These are phyloP conservation scores for Myriosclerotinia curreyana DNA, from an alignment of 2,329 filamentous ascomycete genomes.

Conservation along the genomic window DNA sequence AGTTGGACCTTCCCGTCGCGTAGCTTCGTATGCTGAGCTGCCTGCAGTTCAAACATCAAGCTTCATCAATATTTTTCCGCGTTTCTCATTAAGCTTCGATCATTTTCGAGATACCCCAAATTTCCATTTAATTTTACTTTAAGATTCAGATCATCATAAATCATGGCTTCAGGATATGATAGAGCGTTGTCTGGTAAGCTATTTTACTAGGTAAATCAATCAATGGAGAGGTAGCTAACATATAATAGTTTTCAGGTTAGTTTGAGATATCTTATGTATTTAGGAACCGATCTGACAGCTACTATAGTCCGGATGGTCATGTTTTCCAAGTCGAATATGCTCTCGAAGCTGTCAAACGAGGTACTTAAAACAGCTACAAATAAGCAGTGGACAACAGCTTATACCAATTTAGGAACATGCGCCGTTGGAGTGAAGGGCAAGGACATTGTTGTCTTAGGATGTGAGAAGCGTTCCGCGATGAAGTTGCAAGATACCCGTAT, in stretches of 20 bases:
- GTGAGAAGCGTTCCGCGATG: conserved; percentile 98
- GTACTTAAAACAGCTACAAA: conserved; percentile 47
- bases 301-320: conserved; percentile 87
- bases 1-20: conserved; percentile 23
- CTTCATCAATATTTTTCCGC: conserved; percentile 24
- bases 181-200: conserved; percentile 93
- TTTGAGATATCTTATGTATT: conserved; percentile 9
- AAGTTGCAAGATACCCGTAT: conserved; percentile 99
- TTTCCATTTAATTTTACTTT: conserved; percentile 21
- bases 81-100: conserved; percentile 22
- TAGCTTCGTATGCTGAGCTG: conserved; percentile 36
- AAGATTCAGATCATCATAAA: conserved; percentile 37
- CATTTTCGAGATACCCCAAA: conserved; percentile 23
- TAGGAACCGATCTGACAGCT: conserved; percentile 45
- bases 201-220: conserved; percentile 29
- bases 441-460: conserved; percentile 93
- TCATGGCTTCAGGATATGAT: conserved; percentile 94
- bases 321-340: conserved; percentile 99
- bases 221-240: conserved; percentile 45
- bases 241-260: conserved; percentile 75
- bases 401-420: conserved; percentile 70
- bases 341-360: conserved; percentile 96
- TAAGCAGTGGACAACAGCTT: conserved; percentile 26
- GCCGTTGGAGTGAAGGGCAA: conserved; percentile 95
- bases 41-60: conserved; percentile 29